Evolutionary conservation across 1,284 basidiomycete genomes (phyloP), one percentile per base, ranked within the genome.

Genomic region (Austroboletus niveus): DNA sequence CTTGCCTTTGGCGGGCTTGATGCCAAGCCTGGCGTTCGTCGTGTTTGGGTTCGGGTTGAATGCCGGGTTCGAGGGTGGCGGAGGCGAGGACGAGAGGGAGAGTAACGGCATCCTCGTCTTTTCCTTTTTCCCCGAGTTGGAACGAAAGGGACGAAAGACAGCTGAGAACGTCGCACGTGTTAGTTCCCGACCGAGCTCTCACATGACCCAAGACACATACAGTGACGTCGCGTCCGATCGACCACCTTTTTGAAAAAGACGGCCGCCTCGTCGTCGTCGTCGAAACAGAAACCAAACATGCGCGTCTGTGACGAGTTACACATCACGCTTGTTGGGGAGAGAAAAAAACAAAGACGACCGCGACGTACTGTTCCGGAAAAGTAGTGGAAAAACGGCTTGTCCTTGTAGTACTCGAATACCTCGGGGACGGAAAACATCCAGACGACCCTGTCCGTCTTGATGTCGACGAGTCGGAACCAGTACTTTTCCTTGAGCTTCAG

Each of bases 311-410:
- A 5, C 22, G 22, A 5, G 22, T 24, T 24, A 5, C 22, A 24
- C 4, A 24, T 24, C 22, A 24, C 22, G 22, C 22, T 24, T 24
- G 22, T 24, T 24, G 17, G 17, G 17, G 17, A 17, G 17, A 17
- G 4, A 17, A 22, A 24, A 8, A 12, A 27, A 15, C 4, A 11
- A 24, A 11, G 5, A 27, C 11, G 3, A 8, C 6, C 22, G 22
- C 29, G 14, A 65, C 62, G 46, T 64, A 94, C 92, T 72, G 88
- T 84, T 41, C 89, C 91, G 31, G 83, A 81, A 69, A 95, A 95
- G 31, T 85, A 80, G 70, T 97, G 94, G 74, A 97, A 97, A 75
- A 95, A 97, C 2, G 92, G 89, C 57, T 89, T 85, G 69, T 97
- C 94, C 60, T 89, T 80, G 60, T 85, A 83, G 71, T 95, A 98